Conservation (phyloP, 495 filamentous ascomycete genomes). For the Pseudevernia furfuracea region DNA sequence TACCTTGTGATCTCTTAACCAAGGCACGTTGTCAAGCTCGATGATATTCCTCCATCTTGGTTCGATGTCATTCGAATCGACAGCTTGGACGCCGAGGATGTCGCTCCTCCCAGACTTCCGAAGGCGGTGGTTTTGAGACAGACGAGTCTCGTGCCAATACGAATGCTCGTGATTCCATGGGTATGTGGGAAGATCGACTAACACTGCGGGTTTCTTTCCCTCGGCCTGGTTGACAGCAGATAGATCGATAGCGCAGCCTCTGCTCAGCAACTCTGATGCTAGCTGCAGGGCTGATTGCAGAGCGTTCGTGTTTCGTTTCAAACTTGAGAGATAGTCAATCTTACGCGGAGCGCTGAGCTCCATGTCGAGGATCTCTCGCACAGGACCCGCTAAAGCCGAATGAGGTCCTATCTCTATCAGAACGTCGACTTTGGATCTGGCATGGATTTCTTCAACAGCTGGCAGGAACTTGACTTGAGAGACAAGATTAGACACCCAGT, state of each 20-base stretch:
- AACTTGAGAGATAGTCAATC: not conserved
- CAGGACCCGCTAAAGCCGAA: slow-evolving; percentile 33
- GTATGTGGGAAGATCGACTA: not conserved
- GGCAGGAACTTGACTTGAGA: slow-evolving; percentile 2
- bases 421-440: slow-evolving; percentile 7
- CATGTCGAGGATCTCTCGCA: slow-evolving; percentile 30
- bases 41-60: not conserved
- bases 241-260: not conserved
- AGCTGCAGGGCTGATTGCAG: not conserved
- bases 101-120: not conserved
- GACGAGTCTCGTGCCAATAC: not conserved
- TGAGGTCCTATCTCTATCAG: slow-evolving; percentile 45
- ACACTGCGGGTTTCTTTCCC: not conserved
- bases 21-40: not conserved
- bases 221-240: not conserved
- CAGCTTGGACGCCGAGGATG: not conserved
- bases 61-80: not conserved
- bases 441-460: slow-evolving; percentile 1
- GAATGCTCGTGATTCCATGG: not conserved
- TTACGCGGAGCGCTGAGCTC: not conserved
- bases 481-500: slow-evolving; percentile 9
- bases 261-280: not conserved
- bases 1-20: not conserved
- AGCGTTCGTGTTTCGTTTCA: not conserved
- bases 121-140: not conserved